Conservation (phyloP, 148 eudicot genomes). For the Oxyria digyna region DNA sequence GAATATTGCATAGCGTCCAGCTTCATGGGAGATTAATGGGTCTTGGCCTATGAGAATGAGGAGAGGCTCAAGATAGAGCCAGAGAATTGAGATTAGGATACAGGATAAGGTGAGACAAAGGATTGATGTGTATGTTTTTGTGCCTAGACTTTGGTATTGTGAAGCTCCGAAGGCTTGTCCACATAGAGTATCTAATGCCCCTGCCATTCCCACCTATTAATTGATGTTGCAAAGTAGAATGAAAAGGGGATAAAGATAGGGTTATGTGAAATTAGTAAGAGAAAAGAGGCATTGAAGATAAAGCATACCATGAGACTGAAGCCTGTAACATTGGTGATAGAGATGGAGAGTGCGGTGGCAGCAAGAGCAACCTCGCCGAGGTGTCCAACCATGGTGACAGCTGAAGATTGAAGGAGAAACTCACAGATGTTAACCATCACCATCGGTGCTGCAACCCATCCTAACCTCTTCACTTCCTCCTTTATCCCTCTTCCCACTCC, state of each 20-base stretch:
- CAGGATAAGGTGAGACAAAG: background rate
- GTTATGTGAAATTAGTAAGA: too few relatives aligned
- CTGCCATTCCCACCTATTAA: slow-evolving; percentile 33
- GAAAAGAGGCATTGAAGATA: background rate
- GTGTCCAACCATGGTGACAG: slow-evolving; percentile 48
- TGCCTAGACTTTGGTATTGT: slow-evolving; percentile 30
- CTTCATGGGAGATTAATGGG: slow-evolving; percentile 4
- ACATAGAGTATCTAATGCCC: slow-evolving; percentile 40
- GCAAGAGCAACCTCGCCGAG: slow-evolving; percentile 34
- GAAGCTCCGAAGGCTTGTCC: slow-evolving; percentile 45
- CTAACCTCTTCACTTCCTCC: slow-evolving; percentile 26
- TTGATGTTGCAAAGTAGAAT: background rate
- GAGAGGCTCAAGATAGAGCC: background rate
- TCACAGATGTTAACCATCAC: slow-evolving; percentile 26
- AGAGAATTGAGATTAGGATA: slow-evolving; percentile 8
- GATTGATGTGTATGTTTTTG: slow-evolving; percentile 18
- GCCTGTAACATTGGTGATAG: slow-evolving; percentile 35
- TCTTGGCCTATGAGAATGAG: slow-evolving; percentile 7
- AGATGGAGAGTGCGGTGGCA: slow-evolving; percentile 29
- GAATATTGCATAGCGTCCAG: slow-evolving; percentile 1
- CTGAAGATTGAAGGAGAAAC: slow-evolving; percentile 18
- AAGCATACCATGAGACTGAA: slow-evolving; percentile 18
- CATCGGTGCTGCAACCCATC: slow-evolving; percentile 41
- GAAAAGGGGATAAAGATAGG: too few relatives aligned
- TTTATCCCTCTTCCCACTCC: background rate